phyloP scores from a whole-genome alignment of 2,329 filamentous ascomycete genomes.

The Aureobasidium namibiae region DNA sequence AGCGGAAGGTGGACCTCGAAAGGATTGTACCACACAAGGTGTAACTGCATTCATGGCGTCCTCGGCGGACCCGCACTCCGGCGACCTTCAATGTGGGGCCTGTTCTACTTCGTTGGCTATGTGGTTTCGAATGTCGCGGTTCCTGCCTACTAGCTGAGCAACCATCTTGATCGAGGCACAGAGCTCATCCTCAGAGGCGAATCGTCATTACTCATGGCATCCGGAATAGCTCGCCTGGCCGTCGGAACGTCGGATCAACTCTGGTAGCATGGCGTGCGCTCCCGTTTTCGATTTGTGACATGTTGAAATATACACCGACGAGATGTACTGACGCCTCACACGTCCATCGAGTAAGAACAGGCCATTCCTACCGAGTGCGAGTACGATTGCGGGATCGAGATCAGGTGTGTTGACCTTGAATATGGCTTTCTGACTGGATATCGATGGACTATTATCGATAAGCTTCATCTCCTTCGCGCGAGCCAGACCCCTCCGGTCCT shows the following conservation, averaged over 20 bases:
- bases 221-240: not conserved
- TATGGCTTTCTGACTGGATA: not conserved
- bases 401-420: not conserved
- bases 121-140: not conserved
- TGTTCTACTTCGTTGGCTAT: not conserved
- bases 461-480: not conserved
- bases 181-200: not conserved
- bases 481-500: not conserved
- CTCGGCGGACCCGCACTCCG: not conserved
- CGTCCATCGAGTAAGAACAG: not conserved
- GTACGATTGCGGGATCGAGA: not conserved
- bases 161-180: not conserved
- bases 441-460: not conserved
- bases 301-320: not conserved
- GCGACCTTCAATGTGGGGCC: too few relatives aligned
- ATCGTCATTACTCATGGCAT: not conserved
- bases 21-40: not conserved
- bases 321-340: not conserved
- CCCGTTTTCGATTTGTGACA: not conserved
- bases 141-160: not conserved
- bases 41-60: not conserved
- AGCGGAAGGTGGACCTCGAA: too few relatives aligned
- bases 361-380: not conserved
- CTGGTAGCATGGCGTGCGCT: not conserved
- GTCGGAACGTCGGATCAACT: not conserved